phyloP scores from a whole-genome alignment of 768 basidiomycete species.

The Rhizopogon vinicolor region DNA sequence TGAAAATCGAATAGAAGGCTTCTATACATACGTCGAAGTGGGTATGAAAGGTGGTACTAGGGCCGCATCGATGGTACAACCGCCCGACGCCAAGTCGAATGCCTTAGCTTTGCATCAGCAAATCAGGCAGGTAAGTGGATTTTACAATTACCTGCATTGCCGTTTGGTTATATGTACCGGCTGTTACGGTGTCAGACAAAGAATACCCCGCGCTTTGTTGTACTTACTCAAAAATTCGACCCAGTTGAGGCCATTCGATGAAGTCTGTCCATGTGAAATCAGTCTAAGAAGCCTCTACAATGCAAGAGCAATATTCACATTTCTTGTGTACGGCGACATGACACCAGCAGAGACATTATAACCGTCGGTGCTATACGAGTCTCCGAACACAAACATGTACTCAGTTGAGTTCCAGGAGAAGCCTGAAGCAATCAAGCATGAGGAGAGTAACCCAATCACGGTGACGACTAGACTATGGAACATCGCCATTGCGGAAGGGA shows the following conservation, averaged over 20 bases:
- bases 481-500: conserved; percentile 9
- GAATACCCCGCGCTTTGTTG: too few species aligned
- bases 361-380: conserved; percentile 58
- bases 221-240: too few species aligned
- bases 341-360: conserved; percentile 57
- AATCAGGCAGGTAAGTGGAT: neutral
- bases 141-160: conserved; percentile 36
- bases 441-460: conserved; percentile 2
- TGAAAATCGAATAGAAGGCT: neutral
- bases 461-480: conserved; percentile 1
- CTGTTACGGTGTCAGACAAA: conserved; percentile 22
- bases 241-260: conserved; percentile 33
- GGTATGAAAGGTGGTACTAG: conserved; percentile 51
- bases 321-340: conserved; percentile 45
- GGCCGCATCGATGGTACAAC: conserved; percentile 56
- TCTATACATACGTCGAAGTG: conserved; percentile 45
- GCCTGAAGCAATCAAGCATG: conserved; percentile 10
- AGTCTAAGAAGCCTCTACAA: neutral
- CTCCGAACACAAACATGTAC: conserved; percentile 58
- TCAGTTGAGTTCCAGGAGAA: conserved; percentile 49
- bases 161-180: conserved; percentile 51
- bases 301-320: conserved; percentile 30
- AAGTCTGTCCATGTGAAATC: conserved; percentile 33
- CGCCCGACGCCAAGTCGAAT: conserved; percentile 66
- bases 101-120: conserved; percentile 29